These are phyloP conservation scores for Neofusicoccum kwambonambiense DNA, from an alignment of 2,329 filamentous ascomycete species.

Conservation along the genomic window DNA sequence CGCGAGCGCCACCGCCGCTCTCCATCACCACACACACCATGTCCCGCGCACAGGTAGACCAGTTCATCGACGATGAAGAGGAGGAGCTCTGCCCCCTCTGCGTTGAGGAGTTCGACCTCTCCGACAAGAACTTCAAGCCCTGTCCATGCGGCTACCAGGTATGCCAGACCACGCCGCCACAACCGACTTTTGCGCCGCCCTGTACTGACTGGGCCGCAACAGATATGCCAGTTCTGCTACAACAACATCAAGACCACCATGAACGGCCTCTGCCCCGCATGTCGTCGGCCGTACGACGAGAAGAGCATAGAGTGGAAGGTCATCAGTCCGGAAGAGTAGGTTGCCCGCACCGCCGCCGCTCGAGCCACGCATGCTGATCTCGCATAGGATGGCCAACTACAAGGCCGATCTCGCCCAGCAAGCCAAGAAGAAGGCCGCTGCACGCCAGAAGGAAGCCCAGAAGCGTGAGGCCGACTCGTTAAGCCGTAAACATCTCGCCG, in stretches of 20 bases:
- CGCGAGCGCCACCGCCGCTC: constrained; percentile 14
- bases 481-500: constrained; percentile 92
- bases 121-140: constrained; percentile 93
- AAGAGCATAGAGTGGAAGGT: constrained; percentile 97
- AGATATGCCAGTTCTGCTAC: constrained; percentile 99
- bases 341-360: constrained; percentile 27
- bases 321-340: constrained; percentile 91
- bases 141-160: constrained; percentile 99
- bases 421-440: constrained; percentile 88
- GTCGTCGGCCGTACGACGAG: constrained; percentile 91
- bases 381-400: constrained; percentile 66
- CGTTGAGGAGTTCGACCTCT: constrained; percentile 98
- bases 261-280: constrained; percentile 97
- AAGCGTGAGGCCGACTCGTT: constrained; percentile 95
- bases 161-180: constrained; percentile 34
- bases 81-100: constrained; percentile 78
- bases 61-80: constrained; percentile 55
- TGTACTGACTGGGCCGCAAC: constrained; percentile 18
- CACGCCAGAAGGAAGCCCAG: constrained; percentile 89
- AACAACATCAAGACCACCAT: constrained; percentile 99
- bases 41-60: constrained; percentile 51
- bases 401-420: constrained; percentile 74
- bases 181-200: constrained; percentile 2
- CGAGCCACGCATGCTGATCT: constrained; percentile 23
- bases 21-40: constrained; percentile 33